Conservation (phyloP, 2,329 filamentous ascomycete species). For the Ustilaginoidea virens region DNA sequence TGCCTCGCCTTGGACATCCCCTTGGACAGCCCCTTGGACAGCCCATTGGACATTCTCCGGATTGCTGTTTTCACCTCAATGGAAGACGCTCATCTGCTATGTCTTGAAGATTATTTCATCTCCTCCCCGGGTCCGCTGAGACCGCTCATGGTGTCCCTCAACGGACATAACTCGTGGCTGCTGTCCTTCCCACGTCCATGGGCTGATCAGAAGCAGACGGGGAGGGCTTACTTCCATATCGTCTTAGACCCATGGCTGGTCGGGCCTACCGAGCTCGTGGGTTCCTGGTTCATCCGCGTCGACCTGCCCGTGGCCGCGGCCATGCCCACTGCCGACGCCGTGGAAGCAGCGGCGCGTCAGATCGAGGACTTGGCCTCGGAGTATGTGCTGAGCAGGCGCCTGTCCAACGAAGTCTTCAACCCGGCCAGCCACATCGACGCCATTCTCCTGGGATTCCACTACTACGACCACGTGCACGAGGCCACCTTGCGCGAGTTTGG, state of each 20-base stretch:
- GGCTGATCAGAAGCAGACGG: constrained; percentile 7
- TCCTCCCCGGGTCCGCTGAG: constrained; percentile 6
- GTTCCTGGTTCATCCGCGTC: constrained; percentile 11
- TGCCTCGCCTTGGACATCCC: too few relatives aligned
- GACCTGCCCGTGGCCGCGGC: constrained; percentile 5
- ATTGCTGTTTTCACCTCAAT: constrained; percentile 4
- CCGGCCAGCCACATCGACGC: constrained; percentile 6
- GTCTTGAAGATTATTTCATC: constrained; percentile 6
- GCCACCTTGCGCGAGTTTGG: constrained; percentile 5
- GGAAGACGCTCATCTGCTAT: constrained; percentile 6
- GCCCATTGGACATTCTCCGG: background rate
- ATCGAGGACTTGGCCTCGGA: constrained; percentile 6
- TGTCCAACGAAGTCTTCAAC: constrained; percentile 7
- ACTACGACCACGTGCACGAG: constrained; percentile 6
- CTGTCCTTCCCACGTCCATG: constrained; percentile 16
- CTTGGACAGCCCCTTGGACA: too few relatives aligned
- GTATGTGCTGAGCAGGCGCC: constrained; percentile 4
- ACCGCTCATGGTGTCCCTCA: constrained; percentile 16
- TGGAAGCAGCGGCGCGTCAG: constrained; percentile 5
- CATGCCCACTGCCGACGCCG: constrained; percentile 4
- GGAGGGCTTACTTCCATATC: constrained; percentile 16
- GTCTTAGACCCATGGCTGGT: constrained; percentile 19
- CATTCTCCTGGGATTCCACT: constrained; percentile 5
- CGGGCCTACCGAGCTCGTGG: constrained; percentile 9
- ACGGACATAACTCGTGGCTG: constrained; percentile 20